Evolutionary conservation across 2,329 filamentous ascomycete genomes (phyloP).

Genomic region (Claviceps monticola): DNA sequence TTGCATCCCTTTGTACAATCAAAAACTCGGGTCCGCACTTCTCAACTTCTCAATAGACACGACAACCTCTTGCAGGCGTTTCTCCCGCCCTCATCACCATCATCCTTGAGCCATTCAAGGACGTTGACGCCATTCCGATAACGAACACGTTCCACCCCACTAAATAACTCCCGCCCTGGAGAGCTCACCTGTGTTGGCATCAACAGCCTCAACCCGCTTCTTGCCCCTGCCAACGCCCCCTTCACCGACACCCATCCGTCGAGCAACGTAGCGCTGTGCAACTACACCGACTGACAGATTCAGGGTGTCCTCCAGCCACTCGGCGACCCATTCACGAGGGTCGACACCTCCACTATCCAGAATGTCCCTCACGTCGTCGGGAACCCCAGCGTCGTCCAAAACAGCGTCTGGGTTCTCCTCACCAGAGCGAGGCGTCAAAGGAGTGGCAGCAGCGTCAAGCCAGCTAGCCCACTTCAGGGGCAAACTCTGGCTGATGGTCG

Average conservation of each 20-base stretch:
- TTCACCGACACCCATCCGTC: constrained; percentile 90
- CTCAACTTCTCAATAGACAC: no score
- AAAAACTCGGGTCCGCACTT: no score
- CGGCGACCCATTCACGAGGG: constrained; percentile 89
- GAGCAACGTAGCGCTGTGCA: constrained; percentile 87
- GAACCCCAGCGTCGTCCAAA: constrained; percentile 27
- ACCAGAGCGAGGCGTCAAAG: constrained; percentile 38
- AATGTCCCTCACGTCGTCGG: constrained; percentile 78
- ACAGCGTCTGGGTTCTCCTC: constrained; percentile 28
- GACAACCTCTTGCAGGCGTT: no score
- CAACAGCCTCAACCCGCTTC: constrained; percentile 43
- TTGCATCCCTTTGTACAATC: no score
- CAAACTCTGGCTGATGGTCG: constrained; percentile 67
- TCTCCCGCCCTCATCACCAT: background rate
- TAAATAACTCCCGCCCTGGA: constrained; percentile 43
- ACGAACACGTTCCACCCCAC: constrained; percentile 1
- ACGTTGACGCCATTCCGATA: background rate
- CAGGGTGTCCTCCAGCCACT: constrained; percentile 89
- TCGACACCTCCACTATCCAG: constrained; percentile 65
- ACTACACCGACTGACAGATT: constrained; percentile 68
- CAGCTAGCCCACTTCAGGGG: constrained; percentile 80
- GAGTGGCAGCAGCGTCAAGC: constrained; percentile 67
- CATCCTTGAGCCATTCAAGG: background rate
- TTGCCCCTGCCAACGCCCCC: constrained; percentile 50
- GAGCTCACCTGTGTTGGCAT: constrained; percentile 44